Evolutionary conservation across 1,139 yeast species (phyloP).

Genomic region (Diutina pseudorugosa): DNA sequence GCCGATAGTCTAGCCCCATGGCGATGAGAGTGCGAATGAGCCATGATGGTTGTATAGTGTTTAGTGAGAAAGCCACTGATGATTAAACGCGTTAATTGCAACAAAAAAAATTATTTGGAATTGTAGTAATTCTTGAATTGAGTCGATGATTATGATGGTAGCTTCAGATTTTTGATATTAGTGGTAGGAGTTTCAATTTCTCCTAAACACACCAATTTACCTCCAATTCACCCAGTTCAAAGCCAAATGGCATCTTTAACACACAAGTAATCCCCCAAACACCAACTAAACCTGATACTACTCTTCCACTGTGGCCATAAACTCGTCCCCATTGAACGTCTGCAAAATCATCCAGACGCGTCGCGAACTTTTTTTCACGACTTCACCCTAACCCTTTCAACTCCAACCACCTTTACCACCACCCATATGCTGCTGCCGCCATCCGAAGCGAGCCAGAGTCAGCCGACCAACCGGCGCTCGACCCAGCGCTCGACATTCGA

Average conservation of each 20-base stretch:
- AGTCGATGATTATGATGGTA: too few relatives aligned
- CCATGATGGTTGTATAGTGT: too few relatives aligned
- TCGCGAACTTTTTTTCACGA: not conserved
- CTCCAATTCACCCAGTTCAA: too few relatives aligned
- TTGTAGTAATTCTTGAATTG: too few relatives aligned
- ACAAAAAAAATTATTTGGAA: too few relatives aligned
- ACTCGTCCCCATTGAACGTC: not conserved
- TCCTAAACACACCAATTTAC: too few relatives aligned
- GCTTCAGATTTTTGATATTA: too few relatives aligned
- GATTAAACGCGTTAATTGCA: not conserved
- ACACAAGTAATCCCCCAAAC: too few relatives aligned
- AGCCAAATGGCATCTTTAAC: too few relatives aligned
- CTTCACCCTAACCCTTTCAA: not conserved
- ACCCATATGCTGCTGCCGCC: slow-evolving; percentile 1
- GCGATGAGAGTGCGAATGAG: not conserved
- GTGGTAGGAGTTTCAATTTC: too few relatives aligned
- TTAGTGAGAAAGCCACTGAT: not conserved
- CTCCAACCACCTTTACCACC: not conserved
- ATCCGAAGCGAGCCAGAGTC: not conserved
- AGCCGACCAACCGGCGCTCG: not conserved
- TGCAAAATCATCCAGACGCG: not conserved
- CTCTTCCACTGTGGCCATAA: not conserved
- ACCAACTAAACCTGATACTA: too few relatives aligned
- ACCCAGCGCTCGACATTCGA: not conserved
- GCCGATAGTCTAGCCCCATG: not conserved